Percentiles rank a stretch among this genome's conserved stretches.
Evolutionary conservation across 306 rosid genomes (phyloP).

Genomic region (Medicago arabica): DNA sequence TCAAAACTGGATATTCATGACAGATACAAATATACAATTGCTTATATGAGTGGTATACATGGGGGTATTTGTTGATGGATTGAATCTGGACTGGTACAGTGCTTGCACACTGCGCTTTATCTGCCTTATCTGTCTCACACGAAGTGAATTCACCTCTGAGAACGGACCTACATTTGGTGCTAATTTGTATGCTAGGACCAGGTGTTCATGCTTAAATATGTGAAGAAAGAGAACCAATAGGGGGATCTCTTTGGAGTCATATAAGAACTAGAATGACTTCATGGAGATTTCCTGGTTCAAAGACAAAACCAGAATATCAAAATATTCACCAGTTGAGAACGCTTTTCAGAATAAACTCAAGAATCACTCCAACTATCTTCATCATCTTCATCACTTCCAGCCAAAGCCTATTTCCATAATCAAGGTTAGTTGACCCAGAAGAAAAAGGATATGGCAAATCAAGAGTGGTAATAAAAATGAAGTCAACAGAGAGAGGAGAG

Average conservation of each 20-base stretch:
- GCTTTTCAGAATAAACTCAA: conserved; percentile 43
- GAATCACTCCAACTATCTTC: conserved; percentile 90
- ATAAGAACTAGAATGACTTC: conserved; percentile 18
- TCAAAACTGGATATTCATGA: conserved; percentile 60
- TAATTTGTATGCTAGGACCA: conserved; percentile 36
- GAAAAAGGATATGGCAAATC: conserved; percentile 3
- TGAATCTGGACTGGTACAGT: conserved; percentile 51
- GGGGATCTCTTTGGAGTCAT: conserved; percentile 16
- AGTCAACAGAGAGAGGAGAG: conserved; percentile 32
- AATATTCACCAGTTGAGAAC: conserved; percentile 28
- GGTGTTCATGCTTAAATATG: conserved; percentile 33
- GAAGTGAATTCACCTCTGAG: conserved; percentile 41
- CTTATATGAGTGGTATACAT: conserved; percentile 39
- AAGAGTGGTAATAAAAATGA: neutral
- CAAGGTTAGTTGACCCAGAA: conserved; percentile 36
- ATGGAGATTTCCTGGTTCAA: conserved; percentile 29
- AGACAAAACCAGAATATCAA: conserved; percentile 29
- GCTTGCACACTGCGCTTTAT: conserved; percentile 55
- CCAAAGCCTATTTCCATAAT: conserved; percentile 69
- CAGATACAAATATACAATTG: conserved; percentile 65
- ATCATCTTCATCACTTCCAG: conserved; percentile 93
- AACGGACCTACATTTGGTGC: conserved; percentile 30
- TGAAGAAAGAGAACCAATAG: conserved; percentile 11
- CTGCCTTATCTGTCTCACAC: conserved; percentile 40
- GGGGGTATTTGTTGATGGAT: conserved; percentile 32